phyloP scores from a whole-genome alignment of 768 basidiomycete genomes.

The Leucosporidium creatinivorum region DNA sequence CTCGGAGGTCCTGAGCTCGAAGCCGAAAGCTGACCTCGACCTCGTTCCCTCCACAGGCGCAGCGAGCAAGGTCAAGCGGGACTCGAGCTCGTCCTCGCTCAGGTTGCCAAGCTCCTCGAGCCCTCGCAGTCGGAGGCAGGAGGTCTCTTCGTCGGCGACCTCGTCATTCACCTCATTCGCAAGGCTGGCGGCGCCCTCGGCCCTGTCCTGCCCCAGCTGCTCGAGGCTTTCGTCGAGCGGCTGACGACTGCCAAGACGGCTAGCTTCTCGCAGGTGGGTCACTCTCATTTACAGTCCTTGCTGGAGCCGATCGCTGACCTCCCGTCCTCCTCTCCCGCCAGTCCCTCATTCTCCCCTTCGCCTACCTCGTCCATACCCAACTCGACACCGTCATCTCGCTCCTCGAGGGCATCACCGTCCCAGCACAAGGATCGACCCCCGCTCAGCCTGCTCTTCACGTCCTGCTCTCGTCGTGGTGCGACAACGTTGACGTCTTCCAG shows the following conservation, averaged over 20 bases:
- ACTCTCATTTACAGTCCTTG: neutral
- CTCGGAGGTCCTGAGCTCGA: neutral
- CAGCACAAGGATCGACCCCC: neutral
- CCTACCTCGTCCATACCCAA: constrained; percentile 83
- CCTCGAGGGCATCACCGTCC: constrained; percentile 58
- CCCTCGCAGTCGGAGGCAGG: constrained; percentile 77
- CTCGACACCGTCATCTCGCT: constrained; percentile 69
- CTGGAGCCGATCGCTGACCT: neutral
- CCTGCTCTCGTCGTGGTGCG: constrained; percentile 86
- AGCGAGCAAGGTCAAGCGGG: constrained; percentile 63
- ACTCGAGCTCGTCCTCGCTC: constrained; percentile 61
- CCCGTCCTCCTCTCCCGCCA: constrained; percentile 39
- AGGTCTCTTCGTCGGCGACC: constrained; percentile 85
- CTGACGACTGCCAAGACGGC: constrained; percentile 82
- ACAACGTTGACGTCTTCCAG: constrained; percentile 88
- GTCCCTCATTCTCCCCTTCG: constrained; percentile 87
- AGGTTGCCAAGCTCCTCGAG: constrained; percentile 70
- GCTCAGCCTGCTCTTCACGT: constrained; percentile 59
- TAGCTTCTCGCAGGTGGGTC: constrained; percentile 72
- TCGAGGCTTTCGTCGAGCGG: constrained; percentile 72
- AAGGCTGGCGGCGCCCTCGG: constrained; percentile 70
- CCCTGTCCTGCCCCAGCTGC: constrained; percentile 76
- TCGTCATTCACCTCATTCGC: constrained; percentile 86
- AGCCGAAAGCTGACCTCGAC: neutral
- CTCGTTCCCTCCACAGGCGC: constrained; percentile 37